Percentiles rank a stretch among this genome's conserved stretches.
Conservation (phyloP, 768 basidiomycete genomes). For the Kwoniella pini region DNA sequence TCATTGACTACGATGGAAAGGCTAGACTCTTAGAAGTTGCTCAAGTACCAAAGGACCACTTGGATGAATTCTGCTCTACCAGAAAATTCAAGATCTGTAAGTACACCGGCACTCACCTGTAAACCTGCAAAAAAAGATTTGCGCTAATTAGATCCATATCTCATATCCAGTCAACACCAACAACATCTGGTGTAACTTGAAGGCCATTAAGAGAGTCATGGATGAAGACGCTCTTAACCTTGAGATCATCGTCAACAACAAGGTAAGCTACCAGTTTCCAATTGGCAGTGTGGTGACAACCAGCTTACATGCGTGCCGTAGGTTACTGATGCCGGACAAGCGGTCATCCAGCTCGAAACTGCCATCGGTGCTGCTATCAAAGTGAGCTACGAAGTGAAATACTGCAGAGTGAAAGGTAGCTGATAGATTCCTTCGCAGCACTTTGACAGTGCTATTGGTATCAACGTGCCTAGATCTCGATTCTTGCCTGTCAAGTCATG, state of each 20-base stretch:
- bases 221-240: conserved; percentile 79
- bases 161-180: conserved; percentile 53
- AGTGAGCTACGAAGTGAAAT: conserved; percentile 26
- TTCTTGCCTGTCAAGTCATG: conserved; percentile 84
- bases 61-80: conserved; percentile 86
- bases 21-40: conserved; percentile 89
- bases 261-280: too few species aligned
- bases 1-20: conserved; percentile 86
- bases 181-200: conserved; percentile 60
- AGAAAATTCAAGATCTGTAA: conserved; percentile 78
- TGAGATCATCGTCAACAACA: conserved; percentile 86
- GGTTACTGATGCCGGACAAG: conserved; percentile 77
- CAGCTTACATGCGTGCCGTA: conserved; percentile 58
- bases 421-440: conserved; percentile 19
- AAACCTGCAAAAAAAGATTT: background rate
- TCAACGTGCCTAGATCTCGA: conserved; percentile 90
- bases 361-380: conserved; percentile 93
- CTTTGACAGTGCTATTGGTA: conserved; percentile 75
- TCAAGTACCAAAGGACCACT: conserved; percentile 88
- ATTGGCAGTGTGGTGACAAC: too few species aligned
- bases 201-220: conserved; percentile 88
- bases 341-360: conserved; percentile 87
- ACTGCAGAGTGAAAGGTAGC: background rate
- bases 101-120: conserved; percentile 53
- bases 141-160: background rate